Conservation (phyloP, 2,329 filamentous ascomycete genomes). For the Phaeosphaeria sp. region DNA sequence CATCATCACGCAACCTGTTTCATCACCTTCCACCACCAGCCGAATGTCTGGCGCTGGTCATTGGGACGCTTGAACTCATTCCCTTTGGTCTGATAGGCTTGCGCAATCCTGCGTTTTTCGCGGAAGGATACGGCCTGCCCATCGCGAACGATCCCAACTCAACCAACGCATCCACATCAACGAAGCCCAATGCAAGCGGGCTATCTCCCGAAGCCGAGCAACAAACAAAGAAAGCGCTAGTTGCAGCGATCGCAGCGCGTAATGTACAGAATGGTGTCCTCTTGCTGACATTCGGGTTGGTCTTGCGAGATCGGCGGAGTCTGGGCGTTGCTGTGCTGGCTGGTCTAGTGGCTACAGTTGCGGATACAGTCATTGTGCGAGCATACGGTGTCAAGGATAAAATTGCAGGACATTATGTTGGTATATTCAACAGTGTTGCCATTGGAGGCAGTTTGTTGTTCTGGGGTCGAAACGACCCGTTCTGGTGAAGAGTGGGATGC, state of each 20-base stretch:
- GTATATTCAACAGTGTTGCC: constrained; percentile 28
- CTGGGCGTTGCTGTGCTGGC: constrained; percentile 28
- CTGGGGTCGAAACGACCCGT: constrained; percentile 25
- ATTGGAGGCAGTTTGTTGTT: constrained; percentile 31
- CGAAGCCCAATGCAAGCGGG: not conserved
- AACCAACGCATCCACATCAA: not conserved
- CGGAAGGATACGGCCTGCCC: constrained; percentile 4
- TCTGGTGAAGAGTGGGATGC: constrained; percentile 17
- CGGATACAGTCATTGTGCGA: constrained; percentile 29
- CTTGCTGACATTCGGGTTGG: constrained; percentile 24
- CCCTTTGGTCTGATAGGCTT: constrained; percentile 29
- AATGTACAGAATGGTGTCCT: constrained; percentile 31
- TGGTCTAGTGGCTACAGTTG: constrained; percentile 26
- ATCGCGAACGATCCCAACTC: not conserved
- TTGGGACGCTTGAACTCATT: constrained; percentile 28
- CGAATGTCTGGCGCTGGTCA: constrained; percentile 31
- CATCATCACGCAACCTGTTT: constrained; percentile 23
- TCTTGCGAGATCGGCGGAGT: constrained; percentile 28
- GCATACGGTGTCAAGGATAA: constrained; percentile 30
- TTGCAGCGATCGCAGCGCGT: constrained; percentile 31
- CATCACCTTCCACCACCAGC: constrained; percentile 27
- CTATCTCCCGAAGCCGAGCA: constrained; percentile 14
- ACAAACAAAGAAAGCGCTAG: constrained; percentile 27
- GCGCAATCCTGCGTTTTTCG: constrained; percentile 15
- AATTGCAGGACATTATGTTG: constrained; percentile 27